Conservation (phyloP, 2,329 filamentous ascomycete species). For the Colletotrichum lupini region DNA sequence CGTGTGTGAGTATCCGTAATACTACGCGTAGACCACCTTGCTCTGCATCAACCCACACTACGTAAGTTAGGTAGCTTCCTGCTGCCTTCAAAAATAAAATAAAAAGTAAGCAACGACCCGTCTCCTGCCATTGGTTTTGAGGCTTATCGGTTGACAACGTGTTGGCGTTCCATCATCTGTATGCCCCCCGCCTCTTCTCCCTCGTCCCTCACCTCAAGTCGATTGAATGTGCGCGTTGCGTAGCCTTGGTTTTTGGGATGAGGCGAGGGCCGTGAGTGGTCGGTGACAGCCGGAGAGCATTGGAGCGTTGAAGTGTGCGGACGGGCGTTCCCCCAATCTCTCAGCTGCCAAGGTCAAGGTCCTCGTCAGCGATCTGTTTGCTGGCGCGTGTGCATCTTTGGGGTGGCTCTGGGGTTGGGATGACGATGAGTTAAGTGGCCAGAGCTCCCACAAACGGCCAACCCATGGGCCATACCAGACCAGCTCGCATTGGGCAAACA, state of each 20-base stretch:
- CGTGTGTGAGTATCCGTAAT: not conserved
- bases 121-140: not conserved
- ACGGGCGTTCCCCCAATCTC: not conserved
- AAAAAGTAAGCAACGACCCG: not conserved
- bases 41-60: not conserved
- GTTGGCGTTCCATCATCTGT: conserved; percentile 4
- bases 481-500: not conserved
- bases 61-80: not conserved
- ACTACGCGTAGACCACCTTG: not conserved
- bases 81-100: not conserved
- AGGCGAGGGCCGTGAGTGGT: not conserved
- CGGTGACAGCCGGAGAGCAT: not conserved
- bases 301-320: not conserved
- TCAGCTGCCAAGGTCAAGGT: conserved; percentile 1
- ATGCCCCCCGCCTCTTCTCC: not conserved
- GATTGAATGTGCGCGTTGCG: no score
- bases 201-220: no score
- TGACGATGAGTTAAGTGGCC: not conserved
- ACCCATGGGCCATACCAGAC: not conserved
- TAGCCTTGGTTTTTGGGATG: not conserved
- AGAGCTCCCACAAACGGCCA: not conserved
- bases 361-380: not conserved
- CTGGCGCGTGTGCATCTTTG: not conserved
- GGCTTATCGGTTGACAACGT: not conserved
- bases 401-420: not conserved